Evolutionary conservation across 2,329 filamentous ascomycete genomes (phyloP), one percentile per base, ranked within the genome.

Genomic region (Ambrosiella cleistominuta): DNA sequence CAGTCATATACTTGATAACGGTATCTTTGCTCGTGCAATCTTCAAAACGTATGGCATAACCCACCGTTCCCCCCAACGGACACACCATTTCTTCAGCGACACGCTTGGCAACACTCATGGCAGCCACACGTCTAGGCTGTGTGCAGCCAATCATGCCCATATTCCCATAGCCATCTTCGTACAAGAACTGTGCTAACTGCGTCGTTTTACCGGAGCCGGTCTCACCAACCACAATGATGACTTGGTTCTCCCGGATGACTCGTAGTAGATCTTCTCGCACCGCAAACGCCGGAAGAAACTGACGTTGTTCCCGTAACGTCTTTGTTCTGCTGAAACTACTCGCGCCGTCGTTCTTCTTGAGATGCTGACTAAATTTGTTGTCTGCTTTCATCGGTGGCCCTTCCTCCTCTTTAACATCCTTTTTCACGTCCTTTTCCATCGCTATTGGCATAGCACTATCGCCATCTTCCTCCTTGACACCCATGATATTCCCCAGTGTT

Each of bases 51-150:
- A 98, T 98, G 0, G 93, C 89, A 69, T 98, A 98, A 37, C 93
- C 93, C 42, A 98, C 94, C 0, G 84, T 79, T 59, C 85, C 83
- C 54, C 93, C 93, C 8, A 98, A 75, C 59, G 84, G 84, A 50
- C 95, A 89, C 64, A 95, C 87, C 94, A 98, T 98, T 72, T 98
- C 93, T 71, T 98, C 93, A 60, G 88, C 88, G 44, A 98, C 93
- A 74, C 93, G 89, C 70, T 97, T 97, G 1, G 93, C 93, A 36
- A 98, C 93, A 71, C 90, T 96, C 93, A 98, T 98, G 19, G 93
- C 93, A 27, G 93, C 93, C 39, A 98, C 94, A 75, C 93, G 86
- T 65, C 93, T 82, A 56, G 93, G 93, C 64, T 98, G 93, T 1
- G 93, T 98, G 67, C 93, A 98, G 3, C 89, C 91, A 64, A 98